Base-by-base conservation (phyloP, 2,329 filamentous ascomycete species). In the Nemania sp. region DNA sequence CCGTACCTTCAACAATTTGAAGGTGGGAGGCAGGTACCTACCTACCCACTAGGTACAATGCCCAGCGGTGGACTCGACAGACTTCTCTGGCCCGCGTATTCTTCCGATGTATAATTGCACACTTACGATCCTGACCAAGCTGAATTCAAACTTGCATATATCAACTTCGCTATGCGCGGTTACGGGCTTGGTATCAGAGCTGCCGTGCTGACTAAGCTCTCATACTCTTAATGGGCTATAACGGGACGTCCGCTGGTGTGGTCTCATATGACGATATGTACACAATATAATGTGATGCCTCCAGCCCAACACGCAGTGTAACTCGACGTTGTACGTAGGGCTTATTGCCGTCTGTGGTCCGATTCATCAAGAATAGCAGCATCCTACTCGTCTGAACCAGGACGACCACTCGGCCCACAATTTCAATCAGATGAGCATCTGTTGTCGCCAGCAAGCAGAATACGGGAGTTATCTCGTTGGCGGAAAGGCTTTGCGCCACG, bases 341-440 rank as follows among this genome's bases (percentile, higher is more conserved):
- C n/a, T n/a, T n/a, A n/a, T n/a, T 31, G 28, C 28, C 8, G 36
- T 43, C 7, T n/a, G 20, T 23, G 22, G 6, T 24, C 5, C 20
- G 37, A 41, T 41, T n/a, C n/a, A 26, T 7, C 12, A 3, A 31
- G 14, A 14, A 23, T 33, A 28, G 48, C 43, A 52, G 43, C 23
- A 42, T 45, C 19, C 34, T 59, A 56, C n/a, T 30, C 56, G 49
- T 41, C 49, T 48, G 36, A 39, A 53, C 56, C 45, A 53, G 30
- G 20, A 50, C 46, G 17, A 30, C 47, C 30, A 52, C 36, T 17
- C 37, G 56, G 53, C 56, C 49, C 53, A 53, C 56, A 59, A 56
- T 48, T 56, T 45, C 44, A 46, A 44, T 36, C 42, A 50, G 45
- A 53, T 23, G 30, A 39, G 42, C 50, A 50, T 48, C 6, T 36